These are phyloP conservation scores for Sporisorium scitamineum DNA, from an alignment of 1,284 basidiomycete species.

Conservation along the genomic window DNA sequence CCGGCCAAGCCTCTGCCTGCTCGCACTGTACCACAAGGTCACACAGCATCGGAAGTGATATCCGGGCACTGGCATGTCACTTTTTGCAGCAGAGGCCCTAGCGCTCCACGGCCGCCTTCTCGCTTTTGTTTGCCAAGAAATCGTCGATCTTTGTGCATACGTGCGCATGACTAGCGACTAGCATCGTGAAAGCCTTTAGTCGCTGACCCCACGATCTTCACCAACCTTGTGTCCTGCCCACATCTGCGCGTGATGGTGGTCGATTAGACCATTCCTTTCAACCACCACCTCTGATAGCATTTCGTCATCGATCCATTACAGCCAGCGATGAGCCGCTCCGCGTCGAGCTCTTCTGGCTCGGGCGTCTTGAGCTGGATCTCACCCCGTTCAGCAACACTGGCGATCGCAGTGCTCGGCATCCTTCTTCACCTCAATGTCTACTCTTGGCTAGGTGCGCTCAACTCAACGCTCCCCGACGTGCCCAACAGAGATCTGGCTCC, in stretches of 20 bases:
- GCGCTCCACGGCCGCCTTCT: neutral
- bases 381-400: slow-evolving; percentile 48
- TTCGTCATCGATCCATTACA: neutral
- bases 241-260: neutral
- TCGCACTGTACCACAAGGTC: no score
- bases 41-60: no score
- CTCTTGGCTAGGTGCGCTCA: slow-evolving; percentile 45
- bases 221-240: neutral
- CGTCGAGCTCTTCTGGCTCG: slow-evolving; percentile 14
- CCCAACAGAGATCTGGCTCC: slow-evolving; percentile 22
- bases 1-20: no score
- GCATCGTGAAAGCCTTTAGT: neutral
- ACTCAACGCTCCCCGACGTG: slow-evolving; percentile 44
- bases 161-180: neutral
- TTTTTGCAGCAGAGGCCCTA: neutral
- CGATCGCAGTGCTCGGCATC: slow-evolving; percentile 56
- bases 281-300: neutral
- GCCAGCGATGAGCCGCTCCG: slow-evolving; percentile 15
- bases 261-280: neutral
- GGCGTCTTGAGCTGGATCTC: slow-evolving; percentile 40
- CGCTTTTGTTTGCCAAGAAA: slow-evolving; percentile 1
- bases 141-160: neutral
- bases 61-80: neutral
- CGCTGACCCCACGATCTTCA: neutral
- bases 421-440: slow-evolving; percentile 51